Base-by-base conservation (phyloP, 306 rosid genomes). In the Inga oerstediana region DNA sequence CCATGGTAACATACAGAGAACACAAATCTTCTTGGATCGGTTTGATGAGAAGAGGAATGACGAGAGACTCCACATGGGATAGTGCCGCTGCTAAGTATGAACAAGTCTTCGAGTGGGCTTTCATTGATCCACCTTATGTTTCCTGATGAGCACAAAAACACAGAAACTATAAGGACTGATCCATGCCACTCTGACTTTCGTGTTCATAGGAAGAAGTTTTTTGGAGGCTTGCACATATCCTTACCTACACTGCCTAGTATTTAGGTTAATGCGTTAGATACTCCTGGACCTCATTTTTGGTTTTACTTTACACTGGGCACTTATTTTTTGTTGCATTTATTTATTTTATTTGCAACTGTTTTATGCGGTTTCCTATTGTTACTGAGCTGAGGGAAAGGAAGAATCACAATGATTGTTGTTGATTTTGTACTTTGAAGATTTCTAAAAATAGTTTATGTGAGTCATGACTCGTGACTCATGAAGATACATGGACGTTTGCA, bases 21-120 rank as follows among this genome's bases (percentile, higher is more conserved):
- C 78, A 92, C 46, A 90, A 92, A 86, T 30, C 90, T 83, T 91
- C 97, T 46, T 94, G 98, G 98, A 85, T 88, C 82, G 97, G 90
- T 84, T 75, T 94, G 87, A 82, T 92, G 90, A 85, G 65, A 74
- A 91, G 98, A 79, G 92, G 96, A 1, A 94, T 94, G 97, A 72
- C 77, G 27, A 92, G 75, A 82, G 91, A 91, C 84, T 91, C 75
- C 89, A 86, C 97, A 9, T 94, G 97, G 98, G 93, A 72, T 58
- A 91, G 87, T 66, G 91, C 98, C 39, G 98, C 98, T 15, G 56
- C 59, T 44, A 92, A 89, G 79, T 94, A 94, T 34, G 97, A 94
- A 84, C 92, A 92, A 84, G 80, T 92, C 74, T 81, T 94, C 16
- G 85, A 92, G 52, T 94, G 98, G 98, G 90, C 90, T 3, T 89